Conservation (phyloP, 805 yeast species). For the Trichomonascus vanleenenianus region DNA sequence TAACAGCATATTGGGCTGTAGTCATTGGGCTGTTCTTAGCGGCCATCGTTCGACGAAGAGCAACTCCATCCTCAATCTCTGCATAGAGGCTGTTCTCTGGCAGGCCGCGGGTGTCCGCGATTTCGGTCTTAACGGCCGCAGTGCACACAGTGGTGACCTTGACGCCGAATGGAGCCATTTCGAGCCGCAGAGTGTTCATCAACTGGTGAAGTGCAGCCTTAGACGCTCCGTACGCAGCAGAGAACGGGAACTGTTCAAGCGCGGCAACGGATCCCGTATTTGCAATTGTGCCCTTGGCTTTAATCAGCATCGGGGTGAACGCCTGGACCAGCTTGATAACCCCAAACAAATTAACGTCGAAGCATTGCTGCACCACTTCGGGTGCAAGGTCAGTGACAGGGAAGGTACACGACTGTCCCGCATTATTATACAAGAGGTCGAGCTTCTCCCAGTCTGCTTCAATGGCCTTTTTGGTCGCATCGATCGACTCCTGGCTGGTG, state of each 20-base stretch:
- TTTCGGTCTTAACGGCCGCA: conserved; percentile 67
- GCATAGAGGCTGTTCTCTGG: conserved; percentile 45
- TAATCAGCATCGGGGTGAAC: conserved; percentile 47
- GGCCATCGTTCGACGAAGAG: conserved; percentile 55
- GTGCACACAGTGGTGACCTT: conserved; percentile 61
- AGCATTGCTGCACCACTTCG: conserved; percentile 42
- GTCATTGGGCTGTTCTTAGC: conserved; percentile 49
- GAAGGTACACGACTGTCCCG: conserved; percentile 58
- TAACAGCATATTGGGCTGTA: conserved; percentile 48
- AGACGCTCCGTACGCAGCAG: conserved; percentile 54
- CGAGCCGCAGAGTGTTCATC: conserved; percentile 53
- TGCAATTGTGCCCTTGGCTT: conserved; percentile 58
- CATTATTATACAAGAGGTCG: conserved; percentile 64
- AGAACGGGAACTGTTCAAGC: conserved; percentile 58
- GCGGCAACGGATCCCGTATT: conserved; percentile 73
- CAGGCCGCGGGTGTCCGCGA: conserved; percentile 57
- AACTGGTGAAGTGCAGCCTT: conserved; percentile 75
- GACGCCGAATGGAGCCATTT: conserved; percentile 64
- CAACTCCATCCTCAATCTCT: conserved; percentile 41
- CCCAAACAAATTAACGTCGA: conserved; percentile 62
- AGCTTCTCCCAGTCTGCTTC: conserved; percentile 31
- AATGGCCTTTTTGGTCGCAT: conserved; percentile 30
- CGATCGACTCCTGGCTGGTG: conserved; percentile 38
- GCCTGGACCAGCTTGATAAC: conserved; percentile 58
- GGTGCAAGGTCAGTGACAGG: conserved; percentile 64